Evolutionary conservation across 495 filamentous ascomycete genomes (phyloP).

Genomic region (Geopyxis carbonaria): DNA sequence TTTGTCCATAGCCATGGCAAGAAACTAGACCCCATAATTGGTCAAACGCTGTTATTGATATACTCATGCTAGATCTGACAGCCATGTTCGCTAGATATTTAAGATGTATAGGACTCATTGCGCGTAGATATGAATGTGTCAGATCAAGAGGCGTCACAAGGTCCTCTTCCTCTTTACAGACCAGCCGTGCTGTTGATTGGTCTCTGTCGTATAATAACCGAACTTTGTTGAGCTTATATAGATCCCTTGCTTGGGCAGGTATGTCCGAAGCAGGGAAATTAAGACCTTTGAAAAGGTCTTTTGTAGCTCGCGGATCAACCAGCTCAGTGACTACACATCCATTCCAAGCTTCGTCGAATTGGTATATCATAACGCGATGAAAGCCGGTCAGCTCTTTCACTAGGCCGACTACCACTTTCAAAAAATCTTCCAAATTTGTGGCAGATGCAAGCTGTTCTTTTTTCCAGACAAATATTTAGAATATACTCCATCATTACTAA

Average conservation of each 20-base stretch:
- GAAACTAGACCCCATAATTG: slow-evolving; percentile 83
- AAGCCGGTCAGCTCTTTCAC: slow-evolving; percentile 84
- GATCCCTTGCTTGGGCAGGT: slow-evolving; percentile 64
- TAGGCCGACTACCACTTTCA: slow-evolving; percentile 59
- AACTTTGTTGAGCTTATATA: slow-evolving; percentile 69
- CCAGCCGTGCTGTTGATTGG: slow-evolving; percentile 57
- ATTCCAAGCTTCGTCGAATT: slow-evolving; percentile 72
- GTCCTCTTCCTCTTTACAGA: slow-evolving; percentile 63
- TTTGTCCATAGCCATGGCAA: slow-evolving; percentile 63
- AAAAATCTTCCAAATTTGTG: slow-evolving; percentile 45
- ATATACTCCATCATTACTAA: neutral
- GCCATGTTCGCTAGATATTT: slow-evolving; percentile 87
- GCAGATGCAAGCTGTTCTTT: slow-evolving; percentile 53
- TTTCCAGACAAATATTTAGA: neutral
- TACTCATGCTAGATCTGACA: slow-evolving; percentile 83
- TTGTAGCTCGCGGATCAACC: slow-evolving; percentile 61
- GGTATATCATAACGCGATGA: slow-evolving; percentile 85
- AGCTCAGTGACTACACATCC: slow-evolving; percentile 77
- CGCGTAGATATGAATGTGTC: slow-evolving; percentile 68
- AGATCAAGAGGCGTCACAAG: slow-evolving; percentile 66
- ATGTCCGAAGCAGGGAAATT: slow-evolving; percentile 89
- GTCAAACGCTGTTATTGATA: slow-evolving; percentile 71
- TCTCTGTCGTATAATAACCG: slow-evolving; percentile 63
- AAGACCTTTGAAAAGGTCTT: slow-evolving; percentile 75
- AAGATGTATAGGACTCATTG: slow-evolving; percentile 79